Percentiles rank a stretch among this genome's conserved stretches.
phyloP scores from a whole-genome alignment of 140 eudicot species.

The Senecio squalidus region DNA sequence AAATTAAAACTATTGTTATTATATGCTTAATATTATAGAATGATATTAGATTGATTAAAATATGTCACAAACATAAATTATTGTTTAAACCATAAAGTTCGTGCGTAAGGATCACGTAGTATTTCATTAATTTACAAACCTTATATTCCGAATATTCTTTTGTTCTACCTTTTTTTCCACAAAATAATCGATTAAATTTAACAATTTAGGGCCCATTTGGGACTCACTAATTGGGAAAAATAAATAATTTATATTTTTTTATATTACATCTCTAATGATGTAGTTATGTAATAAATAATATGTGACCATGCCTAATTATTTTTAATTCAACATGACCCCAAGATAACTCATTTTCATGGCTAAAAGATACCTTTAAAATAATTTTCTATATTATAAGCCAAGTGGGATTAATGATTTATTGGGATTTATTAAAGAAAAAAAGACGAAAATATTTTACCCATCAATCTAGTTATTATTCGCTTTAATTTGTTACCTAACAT shows the following conservation, averaged over 20 bases:
- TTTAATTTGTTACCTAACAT: no score
- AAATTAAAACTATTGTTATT: no score
- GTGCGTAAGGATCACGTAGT: background rate
- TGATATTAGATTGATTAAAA: background rate
- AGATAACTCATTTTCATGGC: slow-evolving; percentile 22
- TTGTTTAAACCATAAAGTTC: background rate
- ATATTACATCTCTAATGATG: slow-evolving; percentile 4
- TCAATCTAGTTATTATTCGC: no score
- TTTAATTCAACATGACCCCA: slow-evolving; percentile 25
- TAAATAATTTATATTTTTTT: background rate
- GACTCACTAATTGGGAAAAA: background rate
- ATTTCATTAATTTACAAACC: background rate
- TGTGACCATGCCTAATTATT: slow-evolving; percentile 10
- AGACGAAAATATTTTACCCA: no score
- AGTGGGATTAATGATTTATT: slow-evolving; percentile 19
- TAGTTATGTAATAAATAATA: background rate
- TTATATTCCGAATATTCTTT: slow-evolving; percentile 16
- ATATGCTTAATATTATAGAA: background rate
- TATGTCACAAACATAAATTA: background rate
- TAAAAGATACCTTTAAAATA: slow-evolving; percentile 17
- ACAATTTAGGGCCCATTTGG: slow-evolving; percentile 10
- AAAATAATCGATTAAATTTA: background rate
- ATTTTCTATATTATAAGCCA: slow-evolving; percentile 9
- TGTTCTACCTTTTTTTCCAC: background rate
- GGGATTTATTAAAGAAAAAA: slow-evolving; percentile 10